Evolutionary conservation across 83 land plant species (phyloP), one percentile per base, ranked within the genome.

Genomic region (Picea mariana): DNA sequence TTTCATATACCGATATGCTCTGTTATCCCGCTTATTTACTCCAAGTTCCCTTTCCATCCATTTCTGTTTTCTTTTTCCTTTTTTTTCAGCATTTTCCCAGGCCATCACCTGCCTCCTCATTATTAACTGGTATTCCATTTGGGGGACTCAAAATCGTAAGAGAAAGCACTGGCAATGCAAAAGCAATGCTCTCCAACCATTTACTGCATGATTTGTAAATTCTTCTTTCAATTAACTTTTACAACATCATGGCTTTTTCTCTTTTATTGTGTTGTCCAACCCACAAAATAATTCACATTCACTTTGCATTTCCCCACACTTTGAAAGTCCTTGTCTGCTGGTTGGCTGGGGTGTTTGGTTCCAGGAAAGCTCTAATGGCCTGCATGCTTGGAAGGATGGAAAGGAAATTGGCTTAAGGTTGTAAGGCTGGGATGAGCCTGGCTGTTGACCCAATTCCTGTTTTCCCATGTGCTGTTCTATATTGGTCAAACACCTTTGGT

Each of bases 51-150:
- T 67, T 58, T 16, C 34, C 21, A 23, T 59, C 17, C 5, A 24
- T 75, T 18, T 64, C 23, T 16, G 76, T 72, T 38, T 81, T 80
- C 13, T 75, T 78, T 42, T 27, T 7, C 7, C 52, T 66, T 81
- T 9, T 21, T 24, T 78, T 78, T 79, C 17, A n/a, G 13, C 20
- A 72, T n/a, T 42, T 21, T 44, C n/a, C 3, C 5, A 9, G 55
- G 52, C 24, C 76, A 72, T 42, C 5, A 71, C 9, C 9, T 34
- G 9, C 47, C 8, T 69, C 9, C 13, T 7, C 21, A 34, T 31
- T 71, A 7, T 31, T 31, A 38, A 5, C 47, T 40, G 75, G 75
- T 40, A 34, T 71, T 4, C 9, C 23, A 2, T 11, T 3, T 2
- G 12, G 58, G 58, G 13, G 58, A 52, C 13, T 52, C 58, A 52